Conservation (phyloP, 352 stramenopile species). For the Peronosclerospora sorghi region DNA sequence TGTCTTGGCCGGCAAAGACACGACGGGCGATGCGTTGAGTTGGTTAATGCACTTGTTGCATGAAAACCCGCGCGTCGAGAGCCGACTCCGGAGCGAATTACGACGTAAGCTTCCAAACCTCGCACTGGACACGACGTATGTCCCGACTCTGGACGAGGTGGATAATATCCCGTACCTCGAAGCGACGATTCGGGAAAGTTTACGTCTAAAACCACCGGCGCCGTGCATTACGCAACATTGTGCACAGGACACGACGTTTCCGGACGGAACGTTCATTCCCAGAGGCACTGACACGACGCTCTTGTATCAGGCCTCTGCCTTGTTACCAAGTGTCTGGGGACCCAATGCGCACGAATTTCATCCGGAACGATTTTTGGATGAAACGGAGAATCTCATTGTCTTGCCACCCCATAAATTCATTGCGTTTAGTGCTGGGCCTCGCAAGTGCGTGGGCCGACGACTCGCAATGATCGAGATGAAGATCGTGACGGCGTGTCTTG, state of each 20-base stretch:
- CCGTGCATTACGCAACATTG: constrained; percentile 29
- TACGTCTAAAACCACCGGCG: constrained; percentile 37
- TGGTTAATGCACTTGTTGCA: constrained; percentile 54
- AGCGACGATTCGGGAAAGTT: constrained; percentile 32
- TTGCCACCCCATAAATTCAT: constrained; percentile 24
- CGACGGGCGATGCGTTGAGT: constrained; percentile 29
- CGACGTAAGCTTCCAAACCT: constrained; percentile 17
- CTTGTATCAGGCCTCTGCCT: constrained; percentile 28
- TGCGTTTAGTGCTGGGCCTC: constrained; percentile 27
- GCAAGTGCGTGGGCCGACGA: constrained; percentile 23
- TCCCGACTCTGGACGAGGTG: constrained; percentile 25
- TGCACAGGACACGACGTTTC: constrained; percentile 31
- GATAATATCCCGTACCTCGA: constrained; percentile 23
- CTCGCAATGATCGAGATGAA: constrained; percentile 78
- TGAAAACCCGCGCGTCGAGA: constrained; percentile 36
- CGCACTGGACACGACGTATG: constrained; percentile 10
- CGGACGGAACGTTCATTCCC: constrained; percentile 34
- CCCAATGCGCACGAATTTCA: constrained; percentile 27
- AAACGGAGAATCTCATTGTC: constrained; percentile 15
- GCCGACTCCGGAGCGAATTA: constrained; percentile 20
- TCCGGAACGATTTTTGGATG: constrained; percentile 34
- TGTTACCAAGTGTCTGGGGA: constrained; percentile 31
- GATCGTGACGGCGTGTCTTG: constrained; percentile 32
- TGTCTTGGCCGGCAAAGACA: constrained; percentile 57
- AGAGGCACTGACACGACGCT: constrained; percentile 28